Evolutionary conservation across 179 eudicot species (phyloP).

Genomic region (Vitellaria paradoxa): DNA sequence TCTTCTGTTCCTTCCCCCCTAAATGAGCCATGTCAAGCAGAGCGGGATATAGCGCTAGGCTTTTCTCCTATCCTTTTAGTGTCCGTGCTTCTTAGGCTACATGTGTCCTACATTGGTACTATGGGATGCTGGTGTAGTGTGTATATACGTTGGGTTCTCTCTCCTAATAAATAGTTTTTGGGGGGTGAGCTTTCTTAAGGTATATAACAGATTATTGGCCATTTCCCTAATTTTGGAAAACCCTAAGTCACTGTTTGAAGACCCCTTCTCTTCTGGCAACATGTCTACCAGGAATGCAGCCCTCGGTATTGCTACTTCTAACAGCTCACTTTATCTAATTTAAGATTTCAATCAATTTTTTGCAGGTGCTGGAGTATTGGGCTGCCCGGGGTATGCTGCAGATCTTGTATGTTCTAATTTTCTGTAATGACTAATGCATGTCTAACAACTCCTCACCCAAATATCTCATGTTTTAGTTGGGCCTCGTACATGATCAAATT

Average conservation of each 20-base stretch:
- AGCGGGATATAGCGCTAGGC: too few relatives aligned
- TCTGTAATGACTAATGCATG: neutral
- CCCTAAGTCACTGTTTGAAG: neutral
- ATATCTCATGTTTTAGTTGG: neutral
- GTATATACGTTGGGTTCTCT: too few relatives aligned
- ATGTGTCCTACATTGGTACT: too few relatives aligned
- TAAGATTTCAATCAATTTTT: conserved; percentile 13
- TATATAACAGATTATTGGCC: neutral
- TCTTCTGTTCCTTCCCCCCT: too few relatives aligned
- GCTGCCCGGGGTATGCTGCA: conserved; percentile 97
- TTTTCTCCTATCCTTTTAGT: too few relatives aligned
- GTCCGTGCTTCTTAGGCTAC: too few relatives aligned
- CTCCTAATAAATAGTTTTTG: too few relatives aligned
- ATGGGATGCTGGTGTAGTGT: too few relatives aligned
- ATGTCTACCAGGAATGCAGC: neutral
- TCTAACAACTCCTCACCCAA: neutral
- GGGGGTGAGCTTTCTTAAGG: too few relatives aligned
- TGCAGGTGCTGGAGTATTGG: conserved; percentile 86
- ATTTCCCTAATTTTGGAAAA: neutral
- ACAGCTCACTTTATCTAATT: neutral
- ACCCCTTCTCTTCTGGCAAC: neutral
- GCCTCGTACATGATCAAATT: neutral
- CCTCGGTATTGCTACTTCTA: neutral
- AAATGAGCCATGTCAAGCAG: too few relatives aligned
- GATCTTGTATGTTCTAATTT: conserved; percentile 69